Conservation (phyloP, 2,329 filamentous ascomycete species). For the Pseudogymnoascus sp. region DNA sequence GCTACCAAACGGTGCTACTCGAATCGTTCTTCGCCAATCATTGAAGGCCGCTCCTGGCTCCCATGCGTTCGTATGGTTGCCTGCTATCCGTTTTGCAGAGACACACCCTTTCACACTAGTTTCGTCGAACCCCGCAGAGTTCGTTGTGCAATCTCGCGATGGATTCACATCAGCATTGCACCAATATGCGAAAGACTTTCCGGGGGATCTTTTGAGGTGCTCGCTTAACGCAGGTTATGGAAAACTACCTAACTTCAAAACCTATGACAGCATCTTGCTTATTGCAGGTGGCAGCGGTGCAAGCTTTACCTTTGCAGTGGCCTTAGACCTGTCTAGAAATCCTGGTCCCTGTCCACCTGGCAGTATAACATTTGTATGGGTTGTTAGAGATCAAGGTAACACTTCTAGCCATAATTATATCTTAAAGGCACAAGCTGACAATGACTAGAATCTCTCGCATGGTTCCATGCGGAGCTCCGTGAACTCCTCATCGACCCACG, state of each 20-base stretch:
- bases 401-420: neutral
- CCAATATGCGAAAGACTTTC: constrained; percentile 39
- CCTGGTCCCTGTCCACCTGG: constrained; percentile 21
- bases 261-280: constrained; percentile 48
- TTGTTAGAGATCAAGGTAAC: constrained; percentile 38
- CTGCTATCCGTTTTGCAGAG: constrained; percentile 45
- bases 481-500: constrained; percentile 22
- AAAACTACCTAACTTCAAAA: constrained; percentile 41
- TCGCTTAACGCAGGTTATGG: constrained; percentile 54
- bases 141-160: constrained; percentile 48
- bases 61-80: constrained; percentile 58
- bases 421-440: neutral
- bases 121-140: constrained; percentile 38
- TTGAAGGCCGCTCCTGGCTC: constrained; percentile 41
- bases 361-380: constrained; percentile 32
- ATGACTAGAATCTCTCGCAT: constrained; percentile 17
- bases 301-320: constrained; percentile 47
- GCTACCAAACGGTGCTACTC: constrained; percentile 44
- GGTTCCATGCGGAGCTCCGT: constrained; percentile 23
- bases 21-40: constrained; percentile 44
- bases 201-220: constrained; percentile 39
- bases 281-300: constrained; percentile 54
- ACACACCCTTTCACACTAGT: constrained; percentile 58
- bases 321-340: constrained; percentile 37
- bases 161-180: constrained; percentile 51